These are phyloP conservation scores for Scheffersomyces insectosa DNA, from an alignment of 1,139 yeast genomes.

Conservation along the genomic window DNA sequence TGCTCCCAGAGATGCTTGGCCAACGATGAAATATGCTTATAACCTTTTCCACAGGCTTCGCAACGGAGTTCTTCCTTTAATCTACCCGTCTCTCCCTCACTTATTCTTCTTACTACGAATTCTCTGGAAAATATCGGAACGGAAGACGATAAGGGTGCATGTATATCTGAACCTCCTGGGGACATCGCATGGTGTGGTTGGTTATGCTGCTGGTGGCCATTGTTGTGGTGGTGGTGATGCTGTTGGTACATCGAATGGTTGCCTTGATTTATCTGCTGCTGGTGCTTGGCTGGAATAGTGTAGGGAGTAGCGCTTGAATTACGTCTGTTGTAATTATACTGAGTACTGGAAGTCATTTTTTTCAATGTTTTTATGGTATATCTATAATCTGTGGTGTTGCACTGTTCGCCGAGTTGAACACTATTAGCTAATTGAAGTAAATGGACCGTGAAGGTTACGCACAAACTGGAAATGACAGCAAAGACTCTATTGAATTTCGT, in stretches of 20 bases:
- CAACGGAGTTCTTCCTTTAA: slow-evolving; percentile 81
- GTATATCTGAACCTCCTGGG: slow-evolving; percentile 2
- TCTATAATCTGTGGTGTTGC: background rate
- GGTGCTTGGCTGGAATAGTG: slow-evolving; percentile 34
- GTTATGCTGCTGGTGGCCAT: slow-evolving; percentile 11
- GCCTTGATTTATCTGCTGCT: slow-evolving; percentile 11
- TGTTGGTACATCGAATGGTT: background rate
- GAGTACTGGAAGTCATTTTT: slow-evolving; percentile 29
- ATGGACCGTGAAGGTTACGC: no score
- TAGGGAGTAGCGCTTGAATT: slow-evolving; percentile 36
- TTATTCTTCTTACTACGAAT: slow-evolving; percentile 77
- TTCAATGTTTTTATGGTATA: background rate
- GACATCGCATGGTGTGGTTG: slow-evolving; percentile 4
- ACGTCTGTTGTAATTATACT: slow-evolving; percentile 34
- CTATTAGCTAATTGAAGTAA: no score
- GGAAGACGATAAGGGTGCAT: slow-evolving; percentile 25
- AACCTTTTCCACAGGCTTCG: slow-evolving; percentile 89
- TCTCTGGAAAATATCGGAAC: slow-evolving; percentile 63
- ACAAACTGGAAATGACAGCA: no score
- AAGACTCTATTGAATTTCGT: no score
- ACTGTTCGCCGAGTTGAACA: no score
- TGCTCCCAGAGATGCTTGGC: slow-evolving; percentile 78
- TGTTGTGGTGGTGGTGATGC: slow-evolving; percentile 10
- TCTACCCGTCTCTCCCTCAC: slow-evolving; percentile 85
- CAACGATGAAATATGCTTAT: slow-evolving; percentile 79